Evolutionary conservation across 768 basidiomycete species (phyloP).

Genomic region (Clavulina sp.): DNA sequence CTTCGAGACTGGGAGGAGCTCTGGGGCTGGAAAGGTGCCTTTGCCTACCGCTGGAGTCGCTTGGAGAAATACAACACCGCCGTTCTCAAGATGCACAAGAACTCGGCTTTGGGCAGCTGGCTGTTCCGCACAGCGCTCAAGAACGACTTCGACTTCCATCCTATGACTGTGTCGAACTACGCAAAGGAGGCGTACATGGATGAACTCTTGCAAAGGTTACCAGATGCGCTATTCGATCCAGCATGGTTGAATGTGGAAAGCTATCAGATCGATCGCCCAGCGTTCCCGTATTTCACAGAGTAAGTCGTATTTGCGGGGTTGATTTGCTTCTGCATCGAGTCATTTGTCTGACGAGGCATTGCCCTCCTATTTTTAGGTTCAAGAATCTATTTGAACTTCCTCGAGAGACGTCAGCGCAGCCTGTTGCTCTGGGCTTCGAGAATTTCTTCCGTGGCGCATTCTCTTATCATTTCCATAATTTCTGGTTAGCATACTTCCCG

Average conservation of each 20-base stretch:
- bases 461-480: constrained; percentile 94
- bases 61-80: constrained; percentile 92
- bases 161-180: constrained; percentile 85
- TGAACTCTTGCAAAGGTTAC: constrained; percentile 65
- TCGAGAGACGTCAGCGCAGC: constrained; percentile 50
- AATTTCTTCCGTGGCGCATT: constrained; percentile 94
- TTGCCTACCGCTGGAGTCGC: constrained; percentile 92
- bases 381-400: constrained; percentile 80
- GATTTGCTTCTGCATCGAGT: not conserved
- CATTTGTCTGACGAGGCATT: no score
- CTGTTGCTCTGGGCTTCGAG: constrained; percentile 77
- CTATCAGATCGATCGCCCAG: constrained; percentile 81
- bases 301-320: constrained; percentile 19
- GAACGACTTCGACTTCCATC: constrained; percentile 92
- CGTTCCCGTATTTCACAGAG: constrained; percentile 87
- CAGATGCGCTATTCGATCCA: constrained; percentile 91
- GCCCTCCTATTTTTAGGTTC: constrained; percentile 35
- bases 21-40: constrained; percentile 93
- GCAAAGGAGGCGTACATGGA: constrained; percentile 79
- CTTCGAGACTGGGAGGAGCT: constrained; percentile 97
- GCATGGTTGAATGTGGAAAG: constrained; percentile 92
- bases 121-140: constrained; percentile 87
- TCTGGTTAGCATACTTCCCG: constrained; percentile 36
- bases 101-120: constrained; percentile 80
- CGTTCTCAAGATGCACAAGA: constrained; percentile 83